These are phyloP conservation scores for Boletus coccyginus DNA, from an alignment of 768 basidiomycete species.

Conservation along the genomic window DNA sequence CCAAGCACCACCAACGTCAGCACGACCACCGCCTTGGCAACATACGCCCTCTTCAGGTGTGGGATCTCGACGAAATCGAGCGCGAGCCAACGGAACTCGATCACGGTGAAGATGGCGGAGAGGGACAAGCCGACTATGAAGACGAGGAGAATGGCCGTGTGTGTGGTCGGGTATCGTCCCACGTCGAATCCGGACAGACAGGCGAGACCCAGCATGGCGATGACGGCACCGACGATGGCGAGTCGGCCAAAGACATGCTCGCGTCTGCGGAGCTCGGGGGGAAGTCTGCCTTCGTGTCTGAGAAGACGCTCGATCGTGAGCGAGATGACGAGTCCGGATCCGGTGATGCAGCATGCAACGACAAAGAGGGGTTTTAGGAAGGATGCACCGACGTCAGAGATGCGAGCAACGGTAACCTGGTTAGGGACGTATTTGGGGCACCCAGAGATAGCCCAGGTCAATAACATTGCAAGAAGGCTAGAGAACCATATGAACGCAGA, in stretches of 20 bases:
- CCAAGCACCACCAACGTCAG: slow-evolving; percentile 53
- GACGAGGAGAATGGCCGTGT: slow-evolving; percentile 62
- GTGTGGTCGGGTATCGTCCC: slow-evolving; percentile 45
- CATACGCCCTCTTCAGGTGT: slow-evolving; percentile 52
- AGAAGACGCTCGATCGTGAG: slow-evolving; percentile 61
- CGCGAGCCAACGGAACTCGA: slow-evolving; percentile 69
- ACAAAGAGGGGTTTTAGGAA: slow-evolving; percentile 76
- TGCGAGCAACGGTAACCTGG: slow-evolving; percentile 60
- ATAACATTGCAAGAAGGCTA: slow-evolving; percentile 67
- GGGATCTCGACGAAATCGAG: slow-evolving; percentile 47
- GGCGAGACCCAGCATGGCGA: slow-evolving; percentile 65
- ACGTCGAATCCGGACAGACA: slow-evolving; percentile 74
- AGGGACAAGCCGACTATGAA: slow-evolving; percentile 73
- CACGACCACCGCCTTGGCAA: slow-evolving; percentile 61
- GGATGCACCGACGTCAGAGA: slow-evolving; percentile 75
- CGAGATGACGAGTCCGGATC: slow-evolving; percentile 56
- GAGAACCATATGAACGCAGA: slow-evolving; percentile 66
- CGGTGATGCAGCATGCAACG: slow-evolving; percentile 61
- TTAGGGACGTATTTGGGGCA: slow-evolving; percentile 48
- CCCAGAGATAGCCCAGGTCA: slow-evolving; percentile 69
- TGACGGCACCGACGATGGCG: slow-evolving; percentile 58
- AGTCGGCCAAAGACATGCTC: slow-evolving; percentile 54
- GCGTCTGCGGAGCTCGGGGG: slow-evolving; percentile 53
- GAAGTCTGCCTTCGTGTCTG: slow-evolving; percentile 65
- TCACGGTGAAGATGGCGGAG: slow-evolving; percentile 70